These are phyloP conservation scores for Geotrichum phurueaensis DNA, from an alignment of 1,139 yeast species.

Conservation along the genomic window DNA sequence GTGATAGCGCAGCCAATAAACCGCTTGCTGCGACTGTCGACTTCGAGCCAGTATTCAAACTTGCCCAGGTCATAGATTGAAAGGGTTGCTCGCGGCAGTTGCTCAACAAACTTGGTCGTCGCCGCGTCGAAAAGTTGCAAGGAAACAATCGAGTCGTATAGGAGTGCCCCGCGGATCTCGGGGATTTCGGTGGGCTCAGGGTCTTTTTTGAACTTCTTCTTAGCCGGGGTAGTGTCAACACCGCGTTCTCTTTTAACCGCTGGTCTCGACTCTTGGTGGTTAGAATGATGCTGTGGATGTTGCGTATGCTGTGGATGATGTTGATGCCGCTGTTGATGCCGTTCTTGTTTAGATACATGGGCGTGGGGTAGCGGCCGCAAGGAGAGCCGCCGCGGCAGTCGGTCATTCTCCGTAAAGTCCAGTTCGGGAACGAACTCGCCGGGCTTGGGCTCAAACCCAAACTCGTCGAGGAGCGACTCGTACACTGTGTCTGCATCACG, in stretches of 20 bases:
- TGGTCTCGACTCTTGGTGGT: not conserved
- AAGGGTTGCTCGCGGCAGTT: slow-evolving; percentile 36
- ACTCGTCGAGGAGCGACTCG: slow-evolving; percentile 50
- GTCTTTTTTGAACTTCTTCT: not conserved
- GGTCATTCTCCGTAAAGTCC: not conserved
- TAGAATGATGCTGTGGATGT: not conserved
- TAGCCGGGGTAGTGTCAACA: not conserved
- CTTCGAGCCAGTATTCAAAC: slow-evolving; percentile 51
- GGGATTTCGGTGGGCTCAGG: slow-evolving; percentile 24
- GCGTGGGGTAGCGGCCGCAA: not conserved
- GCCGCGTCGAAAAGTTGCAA: slow-evolving; percentile 54
- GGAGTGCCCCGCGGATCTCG: slow-evolving; percentile 1
- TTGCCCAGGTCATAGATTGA: slow-evolving; percentile 44
- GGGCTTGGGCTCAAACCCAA: slow-evolving; percentile 39
- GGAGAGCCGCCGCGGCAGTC: not conserved
- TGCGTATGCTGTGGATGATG: not conserved
- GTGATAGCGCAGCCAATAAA: slow-evolving; percentile 44
- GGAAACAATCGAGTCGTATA: slow-evolving; percentile 30
- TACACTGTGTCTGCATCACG: slow-evolving; percentile 32
- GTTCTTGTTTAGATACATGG: not conserved
- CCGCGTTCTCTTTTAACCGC: not conserved
- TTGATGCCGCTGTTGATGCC: not conserved
- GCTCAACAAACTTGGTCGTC: slow-evolving; percentile 46
- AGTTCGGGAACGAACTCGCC: not conserved
- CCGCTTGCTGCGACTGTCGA: slow-evolving; percentile 33